These are phyloP conservation scores for Pythium phragmitis DNA, from an alignment of 352 stramenopile genomes.

Conservation along the genomic window DNA sequence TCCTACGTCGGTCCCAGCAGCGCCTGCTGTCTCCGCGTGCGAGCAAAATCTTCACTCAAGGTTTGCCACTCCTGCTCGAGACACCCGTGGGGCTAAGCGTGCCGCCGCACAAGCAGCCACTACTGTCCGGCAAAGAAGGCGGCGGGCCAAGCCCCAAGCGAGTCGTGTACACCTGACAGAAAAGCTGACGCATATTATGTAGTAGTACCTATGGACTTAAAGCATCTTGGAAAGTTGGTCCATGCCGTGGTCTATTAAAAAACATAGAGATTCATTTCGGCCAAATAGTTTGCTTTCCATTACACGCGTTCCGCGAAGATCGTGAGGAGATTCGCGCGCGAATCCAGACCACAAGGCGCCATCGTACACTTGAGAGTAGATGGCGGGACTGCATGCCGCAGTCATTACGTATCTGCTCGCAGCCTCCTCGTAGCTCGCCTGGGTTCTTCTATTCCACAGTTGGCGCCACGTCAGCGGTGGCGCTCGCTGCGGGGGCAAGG, in stretches of 20 bases:
- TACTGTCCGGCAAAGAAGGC: conserved; percentile 10
- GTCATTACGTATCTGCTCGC: neutral
- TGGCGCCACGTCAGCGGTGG: neutral
- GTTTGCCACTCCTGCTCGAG: conserved; percentile 18
- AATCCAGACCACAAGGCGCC: neutral
- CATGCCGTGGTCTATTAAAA: conserved; percentile 15
- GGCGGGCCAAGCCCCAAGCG: neutral
- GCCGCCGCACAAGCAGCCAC: conserved; percentile 18
- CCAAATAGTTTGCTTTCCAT: neutral
- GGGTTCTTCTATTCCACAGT: conserved; percentile 4
- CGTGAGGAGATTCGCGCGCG: neutral
- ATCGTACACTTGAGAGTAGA: neutral
- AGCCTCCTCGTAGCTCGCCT: neutral
- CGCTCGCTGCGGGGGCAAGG: neutral
- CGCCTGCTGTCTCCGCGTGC: conserved; percentile 20
- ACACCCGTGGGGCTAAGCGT: conserved; percentile 12
- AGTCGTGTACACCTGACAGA: conserved; percentile 17
- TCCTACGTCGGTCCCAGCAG: conserved; percentile 36
- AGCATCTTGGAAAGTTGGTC: neutral
- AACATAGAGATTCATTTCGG: conserved; percentile 18
- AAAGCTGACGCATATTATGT: neutral
- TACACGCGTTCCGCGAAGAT: neutral
- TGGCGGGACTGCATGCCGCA: neutral
- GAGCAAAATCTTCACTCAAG: conserved; percentile 24
- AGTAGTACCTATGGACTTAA: neutral